These are phyloP conservation scores for Puccinia coronata DNA, from an alignment of 1,284 basidiomycete genomes.

Conservation along the genomic window DNA sequence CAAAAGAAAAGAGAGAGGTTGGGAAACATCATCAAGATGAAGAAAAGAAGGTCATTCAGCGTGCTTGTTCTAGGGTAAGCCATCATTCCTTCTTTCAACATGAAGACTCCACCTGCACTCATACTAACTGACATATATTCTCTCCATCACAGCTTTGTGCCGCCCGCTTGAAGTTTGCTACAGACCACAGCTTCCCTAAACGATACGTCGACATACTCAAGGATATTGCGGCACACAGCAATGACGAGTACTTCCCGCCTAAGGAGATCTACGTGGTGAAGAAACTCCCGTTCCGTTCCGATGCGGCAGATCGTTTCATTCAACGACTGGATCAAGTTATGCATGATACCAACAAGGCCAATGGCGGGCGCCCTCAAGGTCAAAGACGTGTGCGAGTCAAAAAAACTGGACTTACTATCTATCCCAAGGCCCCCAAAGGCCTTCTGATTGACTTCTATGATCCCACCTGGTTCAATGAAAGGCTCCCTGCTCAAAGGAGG, in stretches of 20 bases:
- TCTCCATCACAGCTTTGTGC: not conserved
- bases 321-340: not conserved
- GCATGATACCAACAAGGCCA: not conserved
- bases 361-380: not conserved
- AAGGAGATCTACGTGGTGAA: not conserved
- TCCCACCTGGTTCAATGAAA: not conserved
- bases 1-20: constrained; percentile 4
- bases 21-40: constrained; percentile 16
- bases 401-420: not conserved
- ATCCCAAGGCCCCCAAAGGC: constrained; percentile 16
- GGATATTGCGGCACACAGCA: not conserved
- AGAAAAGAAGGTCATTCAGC: not conserved
- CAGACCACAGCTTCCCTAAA: constrained; percentile 21
- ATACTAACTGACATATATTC: not conserved
- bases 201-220: not conserved
- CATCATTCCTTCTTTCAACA: not conserved
- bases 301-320: constrained; percentile 11
- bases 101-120: no score
- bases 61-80: constrained; percentile 1
- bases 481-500: constrained; percentile 10
- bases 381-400: not conserved
- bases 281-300: constrained; percentile 4
- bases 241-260: not conserved
- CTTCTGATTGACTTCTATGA: constrained; percentile 23
- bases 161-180: not conserved